Conservation (phyloP, 768 basidiomycete species). For the Obba rivulosa region DNA sequence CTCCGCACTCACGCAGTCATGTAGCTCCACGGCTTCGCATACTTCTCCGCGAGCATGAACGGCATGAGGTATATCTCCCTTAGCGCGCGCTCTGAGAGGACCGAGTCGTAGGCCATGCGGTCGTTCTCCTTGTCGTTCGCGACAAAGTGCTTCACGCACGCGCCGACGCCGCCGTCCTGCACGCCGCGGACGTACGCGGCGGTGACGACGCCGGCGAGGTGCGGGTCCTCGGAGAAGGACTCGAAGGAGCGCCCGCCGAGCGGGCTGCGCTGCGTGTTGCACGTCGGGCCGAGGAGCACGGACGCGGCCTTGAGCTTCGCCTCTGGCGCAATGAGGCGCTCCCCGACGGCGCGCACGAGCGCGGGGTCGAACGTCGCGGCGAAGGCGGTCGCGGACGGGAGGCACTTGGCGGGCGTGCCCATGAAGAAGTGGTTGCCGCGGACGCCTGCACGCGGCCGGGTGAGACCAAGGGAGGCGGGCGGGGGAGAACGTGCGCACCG, state of each 20-base stretch:
- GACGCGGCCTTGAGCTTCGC: constrained; percentile 67
- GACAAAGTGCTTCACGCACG: constrained; percentile 78
- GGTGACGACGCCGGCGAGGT: constrained; percentile 64
- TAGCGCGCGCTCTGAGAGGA: constrained; percentile 45
- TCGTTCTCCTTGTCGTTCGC: constrained; percentile 83
- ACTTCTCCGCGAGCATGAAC: constrained; percentile 53
- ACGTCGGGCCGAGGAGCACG: constrained; percentile 72
- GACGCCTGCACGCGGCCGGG: no score
- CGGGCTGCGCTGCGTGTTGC: constrained; percentile 79
- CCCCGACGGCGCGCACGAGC: constrained; percentile 57
- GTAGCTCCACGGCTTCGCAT: constrained; percentile 46
- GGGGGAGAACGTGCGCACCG: constrained; percentile 35
- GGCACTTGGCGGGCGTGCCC: constrained; percentile 74
- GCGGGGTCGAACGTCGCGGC: constrained; percentile 70
- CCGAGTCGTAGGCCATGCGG: constrained; percentile 52
- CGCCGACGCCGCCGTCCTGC: constrained; percentile 70
- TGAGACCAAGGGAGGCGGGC: no score
- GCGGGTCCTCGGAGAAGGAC: constrained; percentile 75
- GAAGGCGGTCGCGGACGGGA: constrained; percentile 71
- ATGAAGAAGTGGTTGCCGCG: constrained; percentile 77
- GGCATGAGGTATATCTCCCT: constrained; percentile 59
- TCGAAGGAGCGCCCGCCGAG: constrained; percentile 65
- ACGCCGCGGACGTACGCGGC: constrained; percentile 73
- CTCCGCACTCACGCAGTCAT: constrained; percentile 53
- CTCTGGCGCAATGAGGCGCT: constrained; percentile 63